Percentiles rank a stretch among this genome's conserved stretches.
phyloP scores from a whole-genome alignment of 2,329 filamentous ascomycete species.

The Periconia macrospinosa region DNA sequence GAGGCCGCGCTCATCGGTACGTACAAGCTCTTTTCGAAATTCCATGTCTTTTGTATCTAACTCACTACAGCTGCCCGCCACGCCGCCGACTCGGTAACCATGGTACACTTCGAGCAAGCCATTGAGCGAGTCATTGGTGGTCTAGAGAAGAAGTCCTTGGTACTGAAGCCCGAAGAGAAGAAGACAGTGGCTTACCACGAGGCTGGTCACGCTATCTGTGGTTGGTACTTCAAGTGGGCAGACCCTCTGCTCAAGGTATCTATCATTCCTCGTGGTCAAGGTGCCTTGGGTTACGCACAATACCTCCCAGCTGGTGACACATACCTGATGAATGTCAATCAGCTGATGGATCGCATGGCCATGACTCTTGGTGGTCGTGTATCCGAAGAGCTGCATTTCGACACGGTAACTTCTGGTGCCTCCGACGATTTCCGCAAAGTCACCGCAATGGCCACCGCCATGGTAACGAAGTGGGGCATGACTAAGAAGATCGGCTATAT shows the following conservation, averaged over 20 bases:
- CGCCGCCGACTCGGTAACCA: constrained; percentile 77
- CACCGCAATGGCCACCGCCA: constrained; percentile 89
- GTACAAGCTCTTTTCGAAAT: constrained; percentile 33
- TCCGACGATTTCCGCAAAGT: constrained; percentile 99
- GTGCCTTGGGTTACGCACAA: constrained; percentile 92
- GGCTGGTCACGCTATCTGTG: constrained; percentile 96
- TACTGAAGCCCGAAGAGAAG: constrained; percentile 92
- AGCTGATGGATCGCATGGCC: constrained; percentile 99
- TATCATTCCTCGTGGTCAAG: constrained; percentile 94
- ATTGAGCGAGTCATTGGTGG: constrained; percentile 97
- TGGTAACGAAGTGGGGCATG: constrained; percentile 99
- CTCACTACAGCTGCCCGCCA: constrained; percentile 71
- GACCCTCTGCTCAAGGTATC: constrained; percentile 97
- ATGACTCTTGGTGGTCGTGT: constrained; percentile 98
- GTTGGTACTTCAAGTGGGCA: constrained; percentile 96
- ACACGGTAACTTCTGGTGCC: constrained; percentile 91
- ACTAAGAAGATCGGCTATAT: constrained; percentile 89
- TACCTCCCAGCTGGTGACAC: constrained; percentile 91
- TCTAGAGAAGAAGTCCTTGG: constrained; percentile 94
- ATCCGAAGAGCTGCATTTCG: constrained; percentile 94
- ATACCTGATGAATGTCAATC: constrained; percentile 92
- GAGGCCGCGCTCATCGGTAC: constrained; percentile 94
- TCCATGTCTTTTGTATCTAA: constrained; percentile 44
- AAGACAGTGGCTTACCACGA: constrained; percentile 96
- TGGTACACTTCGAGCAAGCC: constrained; percentile 94